Base-by-base conservation (phyloP, 805 yeast genomes). In the Jamesozyma gamospora region DNA sequence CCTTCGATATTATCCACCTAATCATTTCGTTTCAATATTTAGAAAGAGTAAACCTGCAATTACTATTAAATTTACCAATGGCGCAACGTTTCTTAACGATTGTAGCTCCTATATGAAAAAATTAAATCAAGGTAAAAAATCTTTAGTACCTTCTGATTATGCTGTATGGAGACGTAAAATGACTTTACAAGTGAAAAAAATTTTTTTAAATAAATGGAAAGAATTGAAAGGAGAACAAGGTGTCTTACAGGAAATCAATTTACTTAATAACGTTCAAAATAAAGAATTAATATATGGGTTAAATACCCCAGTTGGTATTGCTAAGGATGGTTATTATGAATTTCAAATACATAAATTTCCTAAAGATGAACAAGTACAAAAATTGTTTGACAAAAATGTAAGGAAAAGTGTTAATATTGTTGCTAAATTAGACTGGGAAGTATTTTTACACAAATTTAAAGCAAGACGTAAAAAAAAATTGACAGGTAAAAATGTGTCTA, bases 311-410 rank as follows among this genome's bases (percentile, higher is more conserved):
- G 28, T 24, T 8, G 59, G 59, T 0, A 39, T 48, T 4, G 55
- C 62, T 5, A 59, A 58, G 35, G 63, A 59, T 40, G 65, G 65
- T 3, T 43, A 45, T 28, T 60, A 59, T 41, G 37, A 47, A 15
- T 58, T 47, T 36, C 47, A 49, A 21, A 36, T 53, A 4, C 32
- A 39, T 13, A 43, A 49, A n/a, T 50, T 49, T 36, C 60, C 62
- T 2, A 52, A 47, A 19, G 27, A 31, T 8, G 30, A 27, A 7
- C 13, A 32, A 27, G 14, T 16, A 3, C 19, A 27, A 10, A 13
- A 15, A 6, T 45, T 43, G 15, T 50, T 54, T 28, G 41, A 39
- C 5, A 32, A 42, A 1, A 40, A 52, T 8, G 40, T 57, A 15
- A 39, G 37, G 15, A 39, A 37, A 14, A 48, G 55, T 28, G 53